Conservation (phyloP, 371 early-diverging fungal genomes). For the Zychaea mexicana region DNA sequence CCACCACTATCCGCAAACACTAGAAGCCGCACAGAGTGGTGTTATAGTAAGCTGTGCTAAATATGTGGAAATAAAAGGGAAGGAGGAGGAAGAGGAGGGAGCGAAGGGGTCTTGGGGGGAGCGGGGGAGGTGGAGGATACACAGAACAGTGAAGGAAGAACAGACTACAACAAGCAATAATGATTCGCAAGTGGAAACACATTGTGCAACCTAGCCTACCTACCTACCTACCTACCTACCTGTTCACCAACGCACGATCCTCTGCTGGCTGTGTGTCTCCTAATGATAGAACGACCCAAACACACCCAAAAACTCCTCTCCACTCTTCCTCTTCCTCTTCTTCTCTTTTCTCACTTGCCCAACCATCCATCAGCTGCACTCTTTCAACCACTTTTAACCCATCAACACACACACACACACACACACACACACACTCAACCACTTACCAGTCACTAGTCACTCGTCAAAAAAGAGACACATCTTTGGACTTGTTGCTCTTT, state of each 20-base stretch:
- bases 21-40: too few species aligned
- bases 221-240: too few species aligned
- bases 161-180: too few species aligned
- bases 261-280: conserved; percentile 4
- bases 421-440: not conserved
- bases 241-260: conserved; percentile 7
- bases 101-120: not conserved
- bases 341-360: not conserved
- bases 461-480: not conserved
- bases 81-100: not conserved
- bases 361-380: not conserved
- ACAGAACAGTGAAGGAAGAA: too few species aligned
- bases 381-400: not conserved
- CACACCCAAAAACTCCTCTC: conserved; percentile 6
- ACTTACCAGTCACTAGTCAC: too few species aligned
- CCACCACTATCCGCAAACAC: too few species aligned
- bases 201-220: not conserved
- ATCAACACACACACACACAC: not conserved
- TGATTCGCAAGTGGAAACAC: too few species aligned
- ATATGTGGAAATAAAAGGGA: not conserved
- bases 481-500: not conserved
- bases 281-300: not conserved
- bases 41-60: too few species aligned
- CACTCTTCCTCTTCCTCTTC: not conserved
- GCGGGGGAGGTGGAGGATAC: not conserved